Base-by-base conservation (phyloP, 345 rosid genomes). In the Lepidium didymum region DNA sequence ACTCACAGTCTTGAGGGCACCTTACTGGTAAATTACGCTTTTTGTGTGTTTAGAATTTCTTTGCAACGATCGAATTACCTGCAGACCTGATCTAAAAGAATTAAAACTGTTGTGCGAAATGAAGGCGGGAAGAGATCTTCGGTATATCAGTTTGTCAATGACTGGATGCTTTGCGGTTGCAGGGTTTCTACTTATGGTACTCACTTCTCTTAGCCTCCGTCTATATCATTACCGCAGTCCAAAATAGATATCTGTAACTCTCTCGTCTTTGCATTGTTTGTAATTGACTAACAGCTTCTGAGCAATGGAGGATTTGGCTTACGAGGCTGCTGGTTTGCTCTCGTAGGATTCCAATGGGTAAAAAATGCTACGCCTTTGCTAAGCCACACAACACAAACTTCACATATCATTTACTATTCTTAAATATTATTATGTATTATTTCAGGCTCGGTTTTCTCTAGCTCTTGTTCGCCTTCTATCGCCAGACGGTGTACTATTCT, bases 111-210 rank as follows among this genome's bases (percentile, higher is more conserved):
- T 68, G 33, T 53, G 10, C 40, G 3, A 37, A 68, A 46, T 77
- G 75, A 82, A 93, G 94, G 98, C 98, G 1, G 84, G 91, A 69
- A 80, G 88, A 67, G 98, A 93, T 73, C 94, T 88, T 56, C 83
- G 75, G 78, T 93, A 77, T 54, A 70, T 88, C 16, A 84, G 97
- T 77, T 43, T 87, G 52, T 80, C 94, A 6, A 87, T 82, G 86
- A 79, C 76, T 3, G 89, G 88, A 73, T 88, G 97, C 84, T 80
- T 85, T 21, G 78, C 75, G 1, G 56, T 85, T 64, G 87, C 83
- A 43, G 81, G 81, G 44, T 70, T 90, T 16, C 29, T 77, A 23
- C 77, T 88, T 34, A 64, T 80, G 92, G 98, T 93, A 80, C 64
- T 65, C 44, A 55, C 21, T 64, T 46, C 11, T 27, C 49, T 44